Evolutionary conservation across 2,329 filamentous ascomycete species (phyloP).

Genomic region (Atkinsonella hypoxylon): DNA sequence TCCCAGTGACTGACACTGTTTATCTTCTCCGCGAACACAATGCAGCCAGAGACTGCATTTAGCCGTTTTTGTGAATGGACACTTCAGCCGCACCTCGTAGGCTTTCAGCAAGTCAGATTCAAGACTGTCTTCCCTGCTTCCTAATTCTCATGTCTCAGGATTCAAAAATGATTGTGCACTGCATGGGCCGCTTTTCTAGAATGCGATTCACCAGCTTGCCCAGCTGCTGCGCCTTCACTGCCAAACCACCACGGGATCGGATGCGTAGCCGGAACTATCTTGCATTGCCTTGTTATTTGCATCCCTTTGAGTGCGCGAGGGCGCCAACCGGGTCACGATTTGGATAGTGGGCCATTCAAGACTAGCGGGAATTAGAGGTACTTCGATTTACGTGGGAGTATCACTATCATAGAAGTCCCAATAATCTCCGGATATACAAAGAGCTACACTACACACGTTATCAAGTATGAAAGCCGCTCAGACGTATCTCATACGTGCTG

Average conservation of each 20-base stretch:
- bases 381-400: no score
- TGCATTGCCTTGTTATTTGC: no score
- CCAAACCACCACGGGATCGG: conserved; percentile 2
- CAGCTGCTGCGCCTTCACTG: neutral
- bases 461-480: no score
- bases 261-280: neutral
- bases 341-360: no score
- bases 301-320: no score
- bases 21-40: neutral
- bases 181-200: neutral
- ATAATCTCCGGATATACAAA: no score
- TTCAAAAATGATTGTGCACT: neutral
- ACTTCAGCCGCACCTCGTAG: neutral
- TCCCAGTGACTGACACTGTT: neutral
- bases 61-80: neutral
- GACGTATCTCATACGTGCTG: no score
- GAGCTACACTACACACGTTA: no score
- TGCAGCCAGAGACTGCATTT: neutral
- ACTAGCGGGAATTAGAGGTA: no score
- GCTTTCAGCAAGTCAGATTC: conserved; percentile 4
- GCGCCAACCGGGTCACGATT: no score
- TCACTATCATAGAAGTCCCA: no score
- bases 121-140: neutral
- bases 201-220: neutral
- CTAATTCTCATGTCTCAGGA: no score